Evolutionary conservation across 306 rosid genomes (phyloP).

Genomic region (Cajanus cajan): DNA sequence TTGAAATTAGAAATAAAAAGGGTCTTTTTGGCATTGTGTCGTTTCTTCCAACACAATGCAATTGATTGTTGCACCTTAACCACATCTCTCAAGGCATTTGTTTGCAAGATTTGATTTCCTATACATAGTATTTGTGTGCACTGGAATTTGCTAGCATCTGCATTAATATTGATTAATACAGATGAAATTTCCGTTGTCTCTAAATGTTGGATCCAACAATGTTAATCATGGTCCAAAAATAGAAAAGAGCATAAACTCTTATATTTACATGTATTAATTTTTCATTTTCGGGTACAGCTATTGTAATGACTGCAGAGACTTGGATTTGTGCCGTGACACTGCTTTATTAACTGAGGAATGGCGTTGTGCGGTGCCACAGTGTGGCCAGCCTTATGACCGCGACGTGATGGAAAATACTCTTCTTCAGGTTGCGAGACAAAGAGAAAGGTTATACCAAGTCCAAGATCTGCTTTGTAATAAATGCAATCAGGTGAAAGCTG

Average conservation of each 20-base stretch:
- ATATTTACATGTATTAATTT: neutral
- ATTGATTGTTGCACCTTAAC: neutral
- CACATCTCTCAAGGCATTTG: neutral
- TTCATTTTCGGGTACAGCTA: constrained; percentile 49
- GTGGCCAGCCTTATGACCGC: constrained; percentile 85
- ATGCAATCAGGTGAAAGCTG: constrained; percentile 79
- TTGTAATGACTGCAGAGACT: constrained; percentile 86
- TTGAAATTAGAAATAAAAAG: neutral
- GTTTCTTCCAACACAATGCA: neutral
- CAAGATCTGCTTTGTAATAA: constrained; percentile 74
- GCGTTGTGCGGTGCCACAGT: constrained; percentile 83
- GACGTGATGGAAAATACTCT: constrained; percentile 79
- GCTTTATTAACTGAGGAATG: constrained; percentile 65
- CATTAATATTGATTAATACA: neutral
- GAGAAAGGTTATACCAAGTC: constrained; percentile 80
- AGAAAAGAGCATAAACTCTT: neutral
- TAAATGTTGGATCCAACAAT: neutral
- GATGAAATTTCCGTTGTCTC: neutral
- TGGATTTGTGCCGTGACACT: constrained; percentile 80
- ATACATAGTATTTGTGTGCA: neutral
- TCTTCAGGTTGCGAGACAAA: constrained; percentile 80
- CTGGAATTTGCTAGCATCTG: constrained; percentile 11
- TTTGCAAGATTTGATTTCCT: neutral
- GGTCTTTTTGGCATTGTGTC: neutral
- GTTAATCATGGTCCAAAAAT: neutral